Percentiles rank a stretch among this genome's conserved stretches.
phyloP scores from a whole-genome alignment of 2,329 filamentous ascomycete species.

The Cordyceps farinosa region DNA sequence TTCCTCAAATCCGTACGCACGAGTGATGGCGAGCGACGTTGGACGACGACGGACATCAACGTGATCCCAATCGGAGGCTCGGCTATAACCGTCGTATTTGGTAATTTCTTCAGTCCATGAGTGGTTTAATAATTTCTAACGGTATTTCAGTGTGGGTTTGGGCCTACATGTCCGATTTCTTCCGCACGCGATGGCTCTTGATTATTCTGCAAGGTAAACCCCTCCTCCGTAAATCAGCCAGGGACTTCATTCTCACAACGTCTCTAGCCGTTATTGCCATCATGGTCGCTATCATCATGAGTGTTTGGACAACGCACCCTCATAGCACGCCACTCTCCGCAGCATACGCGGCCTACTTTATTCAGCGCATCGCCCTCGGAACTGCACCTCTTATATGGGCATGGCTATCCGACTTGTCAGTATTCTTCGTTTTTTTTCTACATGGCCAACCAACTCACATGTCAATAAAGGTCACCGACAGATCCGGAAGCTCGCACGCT shows the following conservation, averaged over 20 bases:
- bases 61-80: slow-evolving; percentile 44
- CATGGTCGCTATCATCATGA: slow-evolving; percentile 49
- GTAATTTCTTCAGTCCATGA: slow-evolving; percentile 10
- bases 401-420: slow-evolving; percentile 47
- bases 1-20: slow-evolving; percentile 30
- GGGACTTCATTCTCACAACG: not conserved
- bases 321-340: slow-evolving; percentile 39
- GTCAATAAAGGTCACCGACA: not conserved
- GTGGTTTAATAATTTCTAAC: not conserved
- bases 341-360: slow-evolving; percentile 51
- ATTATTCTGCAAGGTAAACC: slow-evolving; percentile 43
- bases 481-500: slow-evolving; percentile 25
- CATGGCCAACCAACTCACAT: not conserved
- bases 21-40: slow-evolving; percentile 26
- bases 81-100: slow-evolving; percentile 39
- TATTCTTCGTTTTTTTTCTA: not conserved
- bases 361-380: slow-evolving; percentile 44
- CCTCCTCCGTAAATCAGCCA: not conserved
- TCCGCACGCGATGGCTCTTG: slow-evolving; percentile 48
- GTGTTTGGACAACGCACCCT: slow-evolving; percentile 48
- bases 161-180: slow-evolving; percentile 48
- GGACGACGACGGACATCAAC: slow-evolving; percentile 43
- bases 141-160: slow-evolving; percentile 45
- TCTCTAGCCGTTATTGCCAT: slow-evolving; percentile 39
- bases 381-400: slow-evolving; percentile 51